These are phyloP conservation scores for Flaveria bidentis DNA, from an alignment of 129 eudicot genomes.

Conservation along the genomic window DNA sequence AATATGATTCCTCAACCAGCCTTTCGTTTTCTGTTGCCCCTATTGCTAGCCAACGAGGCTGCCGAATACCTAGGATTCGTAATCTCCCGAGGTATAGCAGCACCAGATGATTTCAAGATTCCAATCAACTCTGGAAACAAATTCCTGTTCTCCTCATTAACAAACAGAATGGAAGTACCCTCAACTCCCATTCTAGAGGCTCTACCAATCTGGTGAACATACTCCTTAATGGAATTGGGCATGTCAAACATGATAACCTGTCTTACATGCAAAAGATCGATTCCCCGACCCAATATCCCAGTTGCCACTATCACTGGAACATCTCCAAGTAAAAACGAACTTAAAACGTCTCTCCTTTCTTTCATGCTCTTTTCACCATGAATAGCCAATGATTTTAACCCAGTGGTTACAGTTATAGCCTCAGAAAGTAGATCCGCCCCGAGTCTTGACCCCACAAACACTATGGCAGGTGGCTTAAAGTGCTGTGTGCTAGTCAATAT, in stretches of 20 bases:
- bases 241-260: constrained; percentile 91
- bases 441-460: constrained; percentile 83
- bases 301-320: constrained; percentile 81
- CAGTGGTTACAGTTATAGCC: constrained; percentile 70
- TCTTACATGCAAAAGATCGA: constrained; percentile 75
- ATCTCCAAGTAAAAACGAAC: constrained; percentile 73
- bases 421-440: constrained; percentile 95
- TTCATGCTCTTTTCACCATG: constrained; percentile 95
- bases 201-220: constrained; percentile 89
- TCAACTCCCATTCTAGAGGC: constrained; percentile 89
- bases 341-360: constrained; percentile 71
- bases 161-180: constrained; percentile 71
- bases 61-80: constrained; percentile 49
- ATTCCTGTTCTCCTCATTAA: constrained; percentile 68
- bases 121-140: constrained; percentile 75
- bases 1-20: constrained; percentile 32
- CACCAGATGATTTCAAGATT: constrained; percentile 67
- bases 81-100: constrained; percentile 81
- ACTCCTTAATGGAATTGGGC: constrained; percentile 88
- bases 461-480: constrained; percentile 87
- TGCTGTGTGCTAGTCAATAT: constrained; percentile 76
- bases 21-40: constrained; percentile 63
- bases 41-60: constrained; percentile 34
- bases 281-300: constrained; percentile 87
- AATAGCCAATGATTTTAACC: constrained; percentile 69